Percentiles rank a stretch among this genome's conserved stretches.
Evolutionary conservation across 2,329 filamentous ascomycete species (phyloP).

Genomic region (Davidsoniella neocaledoniae): DNA sequence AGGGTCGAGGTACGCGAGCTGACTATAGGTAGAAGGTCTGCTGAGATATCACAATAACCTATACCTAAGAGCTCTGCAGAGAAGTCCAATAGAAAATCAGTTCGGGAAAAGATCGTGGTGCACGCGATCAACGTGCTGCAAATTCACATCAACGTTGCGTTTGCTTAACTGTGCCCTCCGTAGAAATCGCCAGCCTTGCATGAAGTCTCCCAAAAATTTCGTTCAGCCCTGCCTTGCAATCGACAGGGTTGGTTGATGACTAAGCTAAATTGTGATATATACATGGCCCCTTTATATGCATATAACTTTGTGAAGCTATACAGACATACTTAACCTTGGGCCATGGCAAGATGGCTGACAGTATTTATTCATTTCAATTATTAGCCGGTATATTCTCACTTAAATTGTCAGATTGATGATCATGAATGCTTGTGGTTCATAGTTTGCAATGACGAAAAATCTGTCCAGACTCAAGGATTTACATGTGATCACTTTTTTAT

Average conservation of each 20-base stretch:
- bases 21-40: conserved; percentile 3
- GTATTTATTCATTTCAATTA: too few relatives aligned
- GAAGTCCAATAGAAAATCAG: not conserved
- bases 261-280: not conserved
- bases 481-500: too few relatives aligned
- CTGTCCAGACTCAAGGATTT: too few relatives aligned
- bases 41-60: conserved; percentile 7
- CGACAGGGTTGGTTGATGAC: conserved; percentile 1
- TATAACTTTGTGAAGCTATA: not conserved
- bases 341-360: too few relatives aligned
- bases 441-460: too few relatives aligned
- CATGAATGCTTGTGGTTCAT: too few relatives aligned
- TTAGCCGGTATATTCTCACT: too few relatives aligned
- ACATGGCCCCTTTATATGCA: not conserved
- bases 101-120: conserved; percentile 1
- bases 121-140: conserved; percentile 12
- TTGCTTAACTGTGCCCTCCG: conserved; percentile 1
- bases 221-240: conserved; percentile 10
- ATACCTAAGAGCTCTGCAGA: not conserved
- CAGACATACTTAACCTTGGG: too few relatives aligned
- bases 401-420: too few relatives aligned
- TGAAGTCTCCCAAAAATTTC: conserved; percentile 12
- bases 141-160: conserved; percentile 10
- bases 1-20: not conserved
- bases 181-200: conserved; percentile 12